These are phyloP conservation scores for Dryadomyces quercivorus DNA, from an alignment of 2,329 filamentous ascomycete genomes.

Conservation along the genomic window DNA sequence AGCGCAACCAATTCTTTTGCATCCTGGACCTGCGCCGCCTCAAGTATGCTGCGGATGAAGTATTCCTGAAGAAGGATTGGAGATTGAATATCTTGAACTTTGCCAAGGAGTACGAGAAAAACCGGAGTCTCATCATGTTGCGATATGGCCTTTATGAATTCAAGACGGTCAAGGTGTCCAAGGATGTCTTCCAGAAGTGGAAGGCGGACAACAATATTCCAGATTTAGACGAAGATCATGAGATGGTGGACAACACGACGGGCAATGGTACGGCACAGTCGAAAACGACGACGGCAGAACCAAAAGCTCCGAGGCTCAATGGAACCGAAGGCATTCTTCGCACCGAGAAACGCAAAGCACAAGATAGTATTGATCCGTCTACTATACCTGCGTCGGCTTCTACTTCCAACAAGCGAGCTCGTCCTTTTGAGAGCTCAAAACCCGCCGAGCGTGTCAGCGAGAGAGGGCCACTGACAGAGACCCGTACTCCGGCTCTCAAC, in stretches of 20 bases:
- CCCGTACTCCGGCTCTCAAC: constrained; percentile 22
- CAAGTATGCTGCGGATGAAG: constrained; percentile 49
- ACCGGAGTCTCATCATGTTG: constrained; percentile 46
- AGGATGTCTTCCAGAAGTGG: constrained; percentile 46
- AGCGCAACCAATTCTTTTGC: constrained; percentile 50
- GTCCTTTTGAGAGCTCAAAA: constrained; percentile 16
- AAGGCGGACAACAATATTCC: constrained; percentile 42
- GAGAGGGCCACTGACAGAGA: constrained; percentile 24
- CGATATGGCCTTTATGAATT: constrained; percentile 52
- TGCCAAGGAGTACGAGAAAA: constrained; percentile 53
- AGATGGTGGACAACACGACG: constrained; percentile 8
- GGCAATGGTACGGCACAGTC: constrained; percentile 1
- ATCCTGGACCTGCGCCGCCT: constrained; percentile 49
- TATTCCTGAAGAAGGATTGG: constrained; percentile 49
- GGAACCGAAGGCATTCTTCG: constrained; percentile 21
- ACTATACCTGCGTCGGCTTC: constrained; percentile 18
- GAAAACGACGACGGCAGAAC: constrained; percentile 15
- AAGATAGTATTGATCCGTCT: constrained; percentile 31
- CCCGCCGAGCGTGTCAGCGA: constrained; percentile 14
- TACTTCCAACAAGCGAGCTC: constrained; percentile 33
- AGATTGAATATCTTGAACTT: constrained; percentile 51
- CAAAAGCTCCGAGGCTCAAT: constrained; percentile 16
- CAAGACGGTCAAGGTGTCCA: constrained; percentile 48
- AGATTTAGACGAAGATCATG: constrained; percentile 35
- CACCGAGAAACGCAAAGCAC: constrained; percentile 42